Conservation (phyloP, 2,329 filamentous ascomycete genomes). For the Alternaria burnsii region DNA sequence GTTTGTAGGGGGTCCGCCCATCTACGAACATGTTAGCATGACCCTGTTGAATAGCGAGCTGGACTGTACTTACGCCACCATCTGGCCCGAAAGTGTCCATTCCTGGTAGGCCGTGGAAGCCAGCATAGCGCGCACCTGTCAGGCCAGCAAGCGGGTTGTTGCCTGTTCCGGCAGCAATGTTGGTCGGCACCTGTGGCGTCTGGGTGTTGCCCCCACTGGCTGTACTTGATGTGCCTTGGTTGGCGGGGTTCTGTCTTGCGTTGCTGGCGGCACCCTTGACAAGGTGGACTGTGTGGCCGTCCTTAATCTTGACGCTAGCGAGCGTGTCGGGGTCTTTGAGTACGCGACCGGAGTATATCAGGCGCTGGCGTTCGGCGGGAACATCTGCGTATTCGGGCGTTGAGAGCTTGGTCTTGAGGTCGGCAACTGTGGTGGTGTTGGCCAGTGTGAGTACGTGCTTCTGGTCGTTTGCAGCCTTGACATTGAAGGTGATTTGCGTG, state of each 20-base stretch:
- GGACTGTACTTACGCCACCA: slow-evolving; percentile 78
- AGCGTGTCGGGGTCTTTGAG: slow-evolving; percentile 94
- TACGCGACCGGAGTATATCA: slow-evolving; percentile 97
- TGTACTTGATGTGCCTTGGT: slow-evolving; percentile 54
- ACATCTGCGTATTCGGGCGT: slow-evolving; percentile 84
- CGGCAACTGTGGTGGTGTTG: slow-evolving; percentile 77
- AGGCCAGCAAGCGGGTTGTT: slow-evolving; percentile 91
- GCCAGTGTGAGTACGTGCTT: slow-evolving; percentile 85
- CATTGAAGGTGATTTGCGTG: slow-evolving; percentile 88
- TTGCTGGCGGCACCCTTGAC: slow-evolving; percentile 97
- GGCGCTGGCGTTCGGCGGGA: slow-evolving; percentile 84
- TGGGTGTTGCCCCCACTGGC: slow-evolving; percentile 54
- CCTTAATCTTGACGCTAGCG: slow-evolving; percentile 90
- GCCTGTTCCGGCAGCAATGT: slow-evolving; percentile 79
- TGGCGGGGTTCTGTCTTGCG: slow-evolving; percentile 65
- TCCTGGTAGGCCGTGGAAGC: slow-evolving; percentile 86
- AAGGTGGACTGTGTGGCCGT: slow-evolving; percentile 93
- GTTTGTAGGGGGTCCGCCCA: slow-evolving; percentile 86
- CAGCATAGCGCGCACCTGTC: slow-evolving; percentile 92
- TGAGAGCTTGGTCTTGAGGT: slow-evolving; percentile 90
- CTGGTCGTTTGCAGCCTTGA: slow-evolving; percentile 94
- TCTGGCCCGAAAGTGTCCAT: slow-evolving; percentile 92
- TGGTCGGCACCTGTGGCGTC: slow-evolving; percentile 71
- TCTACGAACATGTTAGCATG: slow-evolving; percentile 63
- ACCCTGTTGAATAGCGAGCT: background rate